Percentiles rank a stretch among this genome's conserved stretches.
Evolutionary conservation across 2,329 filamentous ascomycete species (phyloP).

Genomic region (Cytospora chrysosperma): DNA sequence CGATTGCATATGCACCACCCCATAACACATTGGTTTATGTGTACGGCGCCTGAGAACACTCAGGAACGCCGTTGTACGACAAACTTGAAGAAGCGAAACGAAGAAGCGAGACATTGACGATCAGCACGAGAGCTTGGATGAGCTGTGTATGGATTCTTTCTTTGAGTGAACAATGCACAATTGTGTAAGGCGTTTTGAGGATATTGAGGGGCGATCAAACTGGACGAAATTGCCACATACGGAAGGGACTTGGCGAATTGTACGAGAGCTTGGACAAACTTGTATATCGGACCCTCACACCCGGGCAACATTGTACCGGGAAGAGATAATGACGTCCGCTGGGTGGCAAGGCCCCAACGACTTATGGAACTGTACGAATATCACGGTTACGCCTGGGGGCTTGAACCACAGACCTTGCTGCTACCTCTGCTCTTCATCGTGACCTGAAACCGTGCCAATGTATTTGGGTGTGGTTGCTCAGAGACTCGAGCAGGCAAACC

Average conservation of each 20-base stretch:
- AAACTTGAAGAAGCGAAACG: not conserved
- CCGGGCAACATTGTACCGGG: conserved; percentile 5
- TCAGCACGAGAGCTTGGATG: conserved; percentile 13
- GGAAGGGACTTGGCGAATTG: not conserved
- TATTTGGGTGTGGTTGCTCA: not conserved
- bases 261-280: conserved; percentile 11
- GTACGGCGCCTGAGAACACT: conserved; percentile 9
- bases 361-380: conserved; percentile 25
- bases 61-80: not conserved
- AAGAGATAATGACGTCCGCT: conserved; percentile 8
- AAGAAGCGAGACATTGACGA: not conserved
- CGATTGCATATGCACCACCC: conserved; percentile 6
- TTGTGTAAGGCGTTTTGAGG: not conserved
- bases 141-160: conserved; percentile 5
- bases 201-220: not conserved
- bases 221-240: not conserved
- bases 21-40: not conserved
- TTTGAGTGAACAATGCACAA: conserved; percentile 1
- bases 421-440: not conserved
- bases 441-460: not conserved
- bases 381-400: conserved; percentile 7
- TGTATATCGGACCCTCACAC: conserved; percentile 14
- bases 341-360: conserved; percentile 7
- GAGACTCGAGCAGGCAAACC: not conserved
- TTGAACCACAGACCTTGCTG: not conserved